Evolutionary conservation across 495 filamentous ascomycete species (phyloP), one percentile per base, ranked within the genome.

Genomic region (Cetradonia linearis): DNA sequence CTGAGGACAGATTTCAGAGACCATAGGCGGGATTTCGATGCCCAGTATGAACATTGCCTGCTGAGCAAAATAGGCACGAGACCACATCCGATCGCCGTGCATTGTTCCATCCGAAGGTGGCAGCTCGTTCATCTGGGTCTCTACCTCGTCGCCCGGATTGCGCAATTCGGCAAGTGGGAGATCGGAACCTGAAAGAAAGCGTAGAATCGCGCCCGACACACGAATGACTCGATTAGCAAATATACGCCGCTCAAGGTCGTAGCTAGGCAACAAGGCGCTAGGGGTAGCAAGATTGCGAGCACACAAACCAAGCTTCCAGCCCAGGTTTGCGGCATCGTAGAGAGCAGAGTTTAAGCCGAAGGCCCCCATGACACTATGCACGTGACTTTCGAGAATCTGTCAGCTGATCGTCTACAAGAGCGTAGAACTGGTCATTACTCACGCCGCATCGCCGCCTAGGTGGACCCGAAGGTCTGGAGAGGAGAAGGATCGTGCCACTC

Each of bases 311-410:
- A 74, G 50, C 60, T 75, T 74, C 73, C 73, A 75, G 20, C 61
- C 70, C 1, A 75, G 62, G 37, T 75, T 75, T 6, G 69, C 56
- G 14, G 73, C 66, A 53, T 75, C 73, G 1, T 69, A 53, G 48
- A 75, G 73, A 18, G 72, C 74, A 2, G 72, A 66, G 56, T 75
- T 75, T 23, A 75, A 64, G 40, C 72, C 72, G 47, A 75, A 75
- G 11, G 72, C 72, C 3, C 72, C 72, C 62, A 74, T 64, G n/a
- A 75, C 70, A 14, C 60, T 66, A 63, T 75, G 73, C 10, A 75
- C 67, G 59, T 73, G 69, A 20, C 70, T 50, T 28, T 50, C 8
- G 67, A 37, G 7, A 28, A 30, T 3, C 23, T 5, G 14, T 55
- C 8, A 55, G 30, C 23, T 23, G 30, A 48, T 40, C 34, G 25